These are phyloP conservation scores for Pseudocercospora pini-densiflorae DNA, from an alignment of 2,329 filamentous ascomycete species.

Conservation along the genomic window DNA sequence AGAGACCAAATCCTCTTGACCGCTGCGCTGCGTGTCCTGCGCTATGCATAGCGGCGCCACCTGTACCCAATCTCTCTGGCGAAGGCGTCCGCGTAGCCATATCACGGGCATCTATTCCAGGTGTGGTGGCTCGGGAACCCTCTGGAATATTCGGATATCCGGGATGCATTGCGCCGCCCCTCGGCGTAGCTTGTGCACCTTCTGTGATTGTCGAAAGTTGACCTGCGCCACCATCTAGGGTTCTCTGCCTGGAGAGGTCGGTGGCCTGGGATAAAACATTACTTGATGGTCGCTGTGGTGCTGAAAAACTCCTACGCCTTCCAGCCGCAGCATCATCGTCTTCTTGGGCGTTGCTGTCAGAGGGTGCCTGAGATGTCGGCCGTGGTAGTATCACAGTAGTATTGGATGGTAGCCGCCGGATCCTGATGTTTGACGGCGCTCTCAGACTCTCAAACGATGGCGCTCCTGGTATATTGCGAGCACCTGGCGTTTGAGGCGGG, in stretches of 20 bases:
- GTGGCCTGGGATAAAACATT: slow-evolving; percentile 22
- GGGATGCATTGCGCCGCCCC: slow-evolving; percentile 16
- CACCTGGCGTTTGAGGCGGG: slow-evolving; percentile 23
- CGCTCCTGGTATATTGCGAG: slow-evolving; percentile 25
- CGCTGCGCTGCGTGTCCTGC: slow-evolving; percentile 35
- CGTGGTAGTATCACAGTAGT: slow-evolving; percentile 18
- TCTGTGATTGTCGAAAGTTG: slow-evolving; percentile 38
- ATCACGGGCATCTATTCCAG: slow-evolving; percentile 27
- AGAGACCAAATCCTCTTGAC: slow-evolving; percentile 31
- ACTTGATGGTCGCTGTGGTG: slow-evolving; percentile 33
- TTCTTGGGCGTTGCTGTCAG: slow-evolving; percentile 15
- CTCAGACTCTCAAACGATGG: slow-evolving; percentile 37
- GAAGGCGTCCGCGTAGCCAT: slow-evolving; percentile 27
- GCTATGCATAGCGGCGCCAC: slow-evolving; percentile 32
- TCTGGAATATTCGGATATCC: slow-evolving; percentile 20
- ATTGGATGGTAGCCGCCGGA: slow-evolving; percentile 35
- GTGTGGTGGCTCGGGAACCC: slow-evolving; percentile 24
- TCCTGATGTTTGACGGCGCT: slow-evolving; percentile 39
- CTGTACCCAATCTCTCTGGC: slow-evolving; percentile 22
- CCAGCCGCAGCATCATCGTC: slow-evolving; percentile 28
- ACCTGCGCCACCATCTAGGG: slow-evolving; percentile 24
- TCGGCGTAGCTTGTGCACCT: slow-evolving; percentile 27
- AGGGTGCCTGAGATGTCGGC: slow-evolving; percentile 23
- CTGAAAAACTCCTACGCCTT: slow-evolving; percentile 39
- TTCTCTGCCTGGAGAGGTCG: slow-evolving; percentile 34